A percentile compares a stretch with the other conserved stretches of the same genome.
These are phyloP conservation scores for Plantago ovata DNA, from an alignment of 257 asterid genomes.

Conservation along the genomic window DNA sequence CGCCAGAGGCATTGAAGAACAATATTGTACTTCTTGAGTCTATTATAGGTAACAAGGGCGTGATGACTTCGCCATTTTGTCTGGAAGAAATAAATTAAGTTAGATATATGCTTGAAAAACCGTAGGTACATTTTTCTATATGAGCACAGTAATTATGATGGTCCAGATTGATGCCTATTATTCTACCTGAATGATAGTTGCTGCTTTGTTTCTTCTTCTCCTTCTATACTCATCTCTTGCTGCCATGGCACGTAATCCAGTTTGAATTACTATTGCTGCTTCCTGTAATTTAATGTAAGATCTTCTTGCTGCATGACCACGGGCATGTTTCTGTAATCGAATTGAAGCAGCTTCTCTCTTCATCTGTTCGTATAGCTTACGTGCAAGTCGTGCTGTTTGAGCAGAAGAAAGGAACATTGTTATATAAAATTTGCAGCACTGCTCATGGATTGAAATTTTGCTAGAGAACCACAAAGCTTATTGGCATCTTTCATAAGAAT, in stretches of 20 bases:
- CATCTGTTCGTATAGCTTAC: constrained; percentile 59
- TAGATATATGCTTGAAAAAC: constrained; percentile 11
- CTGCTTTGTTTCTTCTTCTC: constrained; percentile 74
- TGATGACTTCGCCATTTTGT: constrained; percentile 77
- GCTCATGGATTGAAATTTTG: not conserved
- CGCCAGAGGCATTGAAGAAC: constrained; percentile 94
- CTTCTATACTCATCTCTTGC: constrained; percentile 71
- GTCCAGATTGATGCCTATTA: not conserved
- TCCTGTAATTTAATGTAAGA: constrained; percentile 51
- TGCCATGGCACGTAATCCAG: constrained; percentile 83
- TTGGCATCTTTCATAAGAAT: no score
- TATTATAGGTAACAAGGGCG: constrained; percentile 49
- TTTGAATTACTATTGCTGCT: constrained; percentile 74
- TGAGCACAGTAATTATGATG: not conserved
- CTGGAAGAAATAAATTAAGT: constrained; percentile 34
- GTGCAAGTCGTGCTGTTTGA: constrained; percentile 67
- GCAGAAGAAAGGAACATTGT: constrained; percentile 13
- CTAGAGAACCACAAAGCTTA: not conserved
- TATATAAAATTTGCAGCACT: constrained; percentile 4
- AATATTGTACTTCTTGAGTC: constrained; percentile 47
- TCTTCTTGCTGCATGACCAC: constrained; percentile 63
- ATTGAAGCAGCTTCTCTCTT: constrained; percentile 86
- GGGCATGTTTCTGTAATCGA: constrained; percentile 75
- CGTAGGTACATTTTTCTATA: not conserved
- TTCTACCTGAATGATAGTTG: constrained; percentile 69